Base-by-base conservation (phyloP, 306 rosid genomes). In the Cyclanthera cordifolia region DNA sequence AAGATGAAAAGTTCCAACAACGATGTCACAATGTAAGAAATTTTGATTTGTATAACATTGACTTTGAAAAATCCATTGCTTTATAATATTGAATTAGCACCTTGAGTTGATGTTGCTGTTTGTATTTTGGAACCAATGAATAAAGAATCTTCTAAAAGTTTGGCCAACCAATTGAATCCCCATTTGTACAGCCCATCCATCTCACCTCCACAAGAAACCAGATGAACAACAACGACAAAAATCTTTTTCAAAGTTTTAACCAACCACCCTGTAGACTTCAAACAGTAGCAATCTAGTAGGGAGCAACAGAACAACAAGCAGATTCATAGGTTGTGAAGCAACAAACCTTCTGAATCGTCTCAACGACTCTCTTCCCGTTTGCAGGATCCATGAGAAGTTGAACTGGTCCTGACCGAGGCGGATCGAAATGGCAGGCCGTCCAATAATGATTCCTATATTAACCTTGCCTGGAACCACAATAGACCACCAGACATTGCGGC, bases 401-500 rank as follows among this genome's bases (percentile, higher is more conserved):
- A 81, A 51, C 75, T 75, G 90, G 16, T 79, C 79, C 72, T 67
- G 84, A 13, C 81, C 79, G 5, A 79, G 28, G 51, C 81, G 78
- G 67, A 83, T 47, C 0, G 88, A 65, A 0, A 71, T 73, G 69
- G 80, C 37, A 0, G 83, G 57, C 76, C 87, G 83, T 67, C 91
- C 90, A 14, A 74, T 71, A 8, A 85, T 63, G n/a, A 82, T 66
- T 63, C 83, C 70, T 1, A 78, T 53, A 32, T 80, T 79, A 15
- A 76, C 53, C 37, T 85, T 71, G 1, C 53, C 73, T 0, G 85
- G 77, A 14, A 82, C 48, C 53, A 83, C 73, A 0, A 90, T 78
- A 23, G 94, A 83, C 99, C 94, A 86, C 99, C 96, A 86, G 13
- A 78, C 76, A 77, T 89, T 87, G 46, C 79, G 83, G 15, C 90